Conservation (phyloP, 1,284 basidiomycete genomes). For the Leccinum griseonigrum region DNA sequence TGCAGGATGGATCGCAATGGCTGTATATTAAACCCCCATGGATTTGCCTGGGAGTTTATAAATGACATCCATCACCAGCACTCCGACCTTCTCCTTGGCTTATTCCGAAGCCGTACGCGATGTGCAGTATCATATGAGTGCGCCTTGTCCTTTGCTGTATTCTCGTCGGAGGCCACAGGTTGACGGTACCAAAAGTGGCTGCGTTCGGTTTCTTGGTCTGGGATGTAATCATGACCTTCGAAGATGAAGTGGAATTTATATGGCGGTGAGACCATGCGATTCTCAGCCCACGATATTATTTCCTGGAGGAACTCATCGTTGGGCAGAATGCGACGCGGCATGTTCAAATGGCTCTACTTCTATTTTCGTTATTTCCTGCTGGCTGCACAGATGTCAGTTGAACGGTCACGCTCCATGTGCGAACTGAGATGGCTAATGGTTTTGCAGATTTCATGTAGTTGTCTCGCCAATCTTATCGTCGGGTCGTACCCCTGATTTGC, state of each 20-base stretch:
- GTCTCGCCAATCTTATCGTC: slow-evolving; percentile 15
- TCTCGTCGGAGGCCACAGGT: background rate
- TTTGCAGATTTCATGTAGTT: slow-evolving; percentile 12
- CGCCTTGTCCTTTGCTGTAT: background rate
- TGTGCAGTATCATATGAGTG: slow-evolving; percentile 15
- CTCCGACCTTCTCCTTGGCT: slow-evolving; percentile 5
- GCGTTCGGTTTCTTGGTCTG: slow-evolving; percentile 16
- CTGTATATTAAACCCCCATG: too few relatives aligned
- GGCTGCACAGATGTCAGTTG: slow-evolving; percentile 16
- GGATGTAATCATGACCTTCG: slow-evolving; percentile 19
- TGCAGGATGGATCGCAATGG: background rate
- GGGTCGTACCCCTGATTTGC: slow-evolving; percentile 5
- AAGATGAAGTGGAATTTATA: slow-evolving; percentile 19
- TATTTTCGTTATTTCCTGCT: slow-evolving; percentile 21
- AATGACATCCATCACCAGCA: slow-evolving; percentile 2
- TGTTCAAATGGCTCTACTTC: slow-evolving; percentile 24
- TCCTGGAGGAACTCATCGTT: background rate
- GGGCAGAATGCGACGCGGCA: slow-evolving; percentile 13
- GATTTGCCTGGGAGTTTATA: background rate
- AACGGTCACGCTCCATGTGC: too few relatives aligned
- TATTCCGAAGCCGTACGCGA: slow-evolving; percentile 9
- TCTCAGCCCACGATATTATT: background rate
- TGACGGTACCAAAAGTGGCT: slow-evolving; percentile 14
- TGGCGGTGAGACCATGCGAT: slow-evolving; percentile 20
- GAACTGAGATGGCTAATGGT: background rate